Base-by-base conservation (phyloP, 805 yeast species). In the Metschnikowia similis region DNA sequence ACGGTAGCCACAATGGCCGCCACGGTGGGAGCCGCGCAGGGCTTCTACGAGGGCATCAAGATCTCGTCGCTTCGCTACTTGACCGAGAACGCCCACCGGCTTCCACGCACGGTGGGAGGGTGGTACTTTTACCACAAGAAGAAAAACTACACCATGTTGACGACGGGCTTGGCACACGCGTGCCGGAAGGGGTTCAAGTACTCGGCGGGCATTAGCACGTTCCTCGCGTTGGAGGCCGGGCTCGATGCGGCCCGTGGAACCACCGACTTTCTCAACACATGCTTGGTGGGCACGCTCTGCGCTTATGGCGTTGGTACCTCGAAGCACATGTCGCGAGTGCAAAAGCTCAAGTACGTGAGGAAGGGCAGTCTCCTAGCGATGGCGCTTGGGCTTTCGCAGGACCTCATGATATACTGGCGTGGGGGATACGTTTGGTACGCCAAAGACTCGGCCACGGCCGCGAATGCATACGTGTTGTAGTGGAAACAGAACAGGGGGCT, bases 121-220 rank as follows among this genome's bases (percentile, higher is more conserved):
- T 89, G 96, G 96, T 89, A 85, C 61, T 85, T 84, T 63, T 89
- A 89, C 66, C 94, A 89, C 66, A 88, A 86, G 66, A 76, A 89
- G 54, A 89, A 87, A 69, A 85, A 87, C 66, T 86, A 87, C 64
- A 86, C 85, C 30, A 81, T 88, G 66, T 65, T 85, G 34, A 72
- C 78, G 50, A 71, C 72, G 28, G 88, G 87, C 0, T 66, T 81
- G 54, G 69, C 68, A 16, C 48, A 56, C 7, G 90, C 85, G 0
- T 56, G 76, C n/a, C 64, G 59, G 35, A 70, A 70, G 8, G 77
- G 67, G 0, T 38, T 57, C 35, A 48, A 54, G 57, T 70, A 75
- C 47, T 69, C 81, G 1, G 40, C 64, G 0, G 71, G 80, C 2
- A 77, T 82, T 2, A 69, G 77, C 0, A 58, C 73, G 5, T 76